A percentile compares a stretch with the other conserved stretches of the same genome.
Conservation (phyloP, 345 rosid genomes). For the Dimocarpus longan region DNA sequence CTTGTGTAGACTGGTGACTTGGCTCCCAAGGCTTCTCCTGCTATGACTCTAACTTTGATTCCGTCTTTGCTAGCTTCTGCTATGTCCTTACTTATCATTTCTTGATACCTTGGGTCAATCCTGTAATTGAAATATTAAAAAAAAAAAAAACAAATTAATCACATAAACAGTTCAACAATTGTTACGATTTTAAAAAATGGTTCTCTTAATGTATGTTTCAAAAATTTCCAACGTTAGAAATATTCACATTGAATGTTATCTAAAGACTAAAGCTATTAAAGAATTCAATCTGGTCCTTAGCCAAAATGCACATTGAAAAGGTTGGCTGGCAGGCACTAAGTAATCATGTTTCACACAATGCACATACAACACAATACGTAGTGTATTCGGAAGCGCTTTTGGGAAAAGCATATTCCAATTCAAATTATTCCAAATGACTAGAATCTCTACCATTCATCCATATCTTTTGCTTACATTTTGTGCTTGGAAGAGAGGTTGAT, state of each 20-base stretch:
- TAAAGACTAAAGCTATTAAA: constrained; percentile 12
- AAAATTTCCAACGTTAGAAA: not conserved
- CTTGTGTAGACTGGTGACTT: constrained; percentile 75
- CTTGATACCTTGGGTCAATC: constrained; percentile 89
- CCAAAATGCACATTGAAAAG: constrained; percentile 4
- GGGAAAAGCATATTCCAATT: constrained; percentile 14
- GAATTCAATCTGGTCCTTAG: constrained; percentile 3
- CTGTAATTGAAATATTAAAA: constrained; percentile 28
- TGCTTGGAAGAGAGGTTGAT: constrained; percentile 81
- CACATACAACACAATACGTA: not conserved
- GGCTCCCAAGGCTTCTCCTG: constrained; percentile 80
- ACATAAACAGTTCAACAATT: not conserved
- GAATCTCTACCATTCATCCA: too few species aligned
- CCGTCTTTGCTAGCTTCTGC: constrained; percentile 65
- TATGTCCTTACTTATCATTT: constrained; percentile 62
- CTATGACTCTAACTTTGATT: constrained; percentile 70
- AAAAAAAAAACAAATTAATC: not conserved
- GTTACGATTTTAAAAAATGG: not conserved
- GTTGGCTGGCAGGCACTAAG: constrained; percentile 1
- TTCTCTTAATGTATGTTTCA: not conserved
- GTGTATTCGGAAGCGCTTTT: constrained; percentile 23
- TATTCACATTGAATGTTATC: not conserved
- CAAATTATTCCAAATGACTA: not conserved
- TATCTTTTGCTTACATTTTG: constrained; percentile 56
- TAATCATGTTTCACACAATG: not conserved